Evolutionary conservation across 2,329 filamentous ascomycete species (phyloP).

Genomic region (Diaporthe capsici): DNA sequence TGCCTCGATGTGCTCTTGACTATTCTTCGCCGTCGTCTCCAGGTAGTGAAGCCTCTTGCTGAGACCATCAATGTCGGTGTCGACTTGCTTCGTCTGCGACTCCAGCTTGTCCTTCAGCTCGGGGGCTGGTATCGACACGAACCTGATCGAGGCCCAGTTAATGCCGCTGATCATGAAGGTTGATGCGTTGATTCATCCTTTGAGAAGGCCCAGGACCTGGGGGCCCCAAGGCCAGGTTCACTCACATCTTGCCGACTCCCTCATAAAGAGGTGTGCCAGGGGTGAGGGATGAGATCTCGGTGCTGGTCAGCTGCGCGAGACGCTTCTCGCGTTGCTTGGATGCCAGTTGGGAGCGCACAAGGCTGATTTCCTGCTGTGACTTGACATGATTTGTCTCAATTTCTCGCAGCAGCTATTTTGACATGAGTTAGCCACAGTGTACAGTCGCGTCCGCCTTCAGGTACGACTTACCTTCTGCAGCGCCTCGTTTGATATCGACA

Average conservation of each 20-base stretch:
- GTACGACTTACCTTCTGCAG: constrained; percentile 83
- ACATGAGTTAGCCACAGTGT: constrained; percentile 5
- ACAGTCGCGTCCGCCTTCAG: not conserved
- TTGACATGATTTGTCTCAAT: constrained; percentile 91
- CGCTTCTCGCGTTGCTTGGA: constrained; percentile 91
- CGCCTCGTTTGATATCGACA: constrained; percentile 96
- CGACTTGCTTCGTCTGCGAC: constrained; percentile 80
- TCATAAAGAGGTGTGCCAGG: constrained; percentile 88
- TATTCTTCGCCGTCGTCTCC: constrained; percentile 96
- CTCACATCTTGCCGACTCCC: constrained; percentile 96
- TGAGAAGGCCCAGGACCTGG: not conserved
- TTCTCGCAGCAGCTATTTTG: constrained; percentile 84
- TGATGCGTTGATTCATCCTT: constrained; percentile 32
- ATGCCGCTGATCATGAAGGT: constrained; percentile 13
- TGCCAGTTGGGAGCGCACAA: constrained; percentile 87
- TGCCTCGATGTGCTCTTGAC: constrained; percentile 89
- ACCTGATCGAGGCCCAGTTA: constrained; percentile 70
- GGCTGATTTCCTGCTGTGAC: constrained; percentile 91
- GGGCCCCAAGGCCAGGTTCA: not conserved
- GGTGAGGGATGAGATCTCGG: constrained; percentile 84
- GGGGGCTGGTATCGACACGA: constrained; percentile 81
- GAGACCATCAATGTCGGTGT: constrained; percentile 83
- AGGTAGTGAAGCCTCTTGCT: constrained; percentile 93
- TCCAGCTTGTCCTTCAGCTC: constrained; percentile 83
- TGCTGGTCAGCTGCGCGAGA: constrained; percentile 87